phyloP scores from a whole-genome alignment of 176 grass and related monocot genomes.

The Musa itinerans region DNA sequence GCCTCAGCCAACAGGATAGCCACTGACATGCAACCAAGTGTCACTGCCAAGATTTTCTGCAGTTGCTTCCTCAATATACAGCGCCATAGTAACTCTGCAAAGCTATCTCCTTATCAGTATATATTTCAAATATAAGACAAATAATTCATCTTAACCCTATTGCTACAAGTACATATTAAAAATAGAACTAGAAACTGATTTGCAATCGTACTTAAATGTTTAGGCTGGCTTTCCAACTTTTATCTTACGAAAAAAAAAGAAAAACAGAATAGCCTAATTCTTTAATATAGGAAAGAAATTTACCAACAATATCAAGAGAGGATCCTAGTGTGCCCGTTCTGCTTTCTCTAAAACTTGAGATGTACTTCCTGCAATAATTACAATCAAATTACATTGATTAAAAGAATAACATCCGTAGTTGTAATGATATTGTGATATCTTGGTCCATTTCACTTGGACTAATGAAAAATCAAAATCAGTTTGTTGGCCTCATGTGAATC shows the following conservation, averaged over 20 bases:
- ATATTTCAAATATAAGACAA: not conserved
- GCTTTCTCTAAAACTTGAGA: constrained; percentile 80
- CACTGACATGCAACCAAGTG: constrained; percentile 77
- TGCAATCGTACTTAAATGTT: not conserved
- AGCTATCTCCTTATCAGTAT: constrained; percentile 9
- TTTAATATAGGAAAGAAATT: constrained; percentile 13
- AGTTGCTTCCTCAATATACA: constrained; percentile 97
- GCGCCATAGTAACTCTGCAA: constrained; percentile 83
- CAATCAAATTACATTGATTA: constrained; percentile 4
- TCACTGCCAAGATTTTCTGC: constrained; percentile 66
- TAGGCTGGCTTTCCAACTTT: no score
- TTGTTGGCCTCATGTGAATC: not conserved
- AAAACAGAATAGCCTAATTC: not conserved
- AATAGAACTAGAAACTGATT: not conserved
- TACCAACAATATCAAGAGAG: constrained; percentile 72
- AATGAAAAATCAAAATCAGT: not conserved
- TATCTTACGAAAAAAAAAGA: constrained; percentile 1
- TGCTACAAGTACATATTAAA: not conserved
- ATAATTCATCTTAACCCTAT: no score
- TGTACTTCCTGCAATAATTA: constrained; percentile 49
- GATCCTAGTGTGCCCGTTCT: constrained; percentile 52
- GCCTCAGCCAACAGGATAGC: constrained; percentile 97
- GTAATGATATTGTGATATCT: not conserved
- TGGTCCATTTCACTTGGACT: not conserved
- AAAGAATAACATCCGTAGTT: not conserved